A percentile compares a stretch with the other conserved stretches of the same genome.
These are phyloP conservation scores for Phytophthora chlamydospora DNA, from an alignment of 352 stramenopile species.

Conservation along the genomic window DNA sequence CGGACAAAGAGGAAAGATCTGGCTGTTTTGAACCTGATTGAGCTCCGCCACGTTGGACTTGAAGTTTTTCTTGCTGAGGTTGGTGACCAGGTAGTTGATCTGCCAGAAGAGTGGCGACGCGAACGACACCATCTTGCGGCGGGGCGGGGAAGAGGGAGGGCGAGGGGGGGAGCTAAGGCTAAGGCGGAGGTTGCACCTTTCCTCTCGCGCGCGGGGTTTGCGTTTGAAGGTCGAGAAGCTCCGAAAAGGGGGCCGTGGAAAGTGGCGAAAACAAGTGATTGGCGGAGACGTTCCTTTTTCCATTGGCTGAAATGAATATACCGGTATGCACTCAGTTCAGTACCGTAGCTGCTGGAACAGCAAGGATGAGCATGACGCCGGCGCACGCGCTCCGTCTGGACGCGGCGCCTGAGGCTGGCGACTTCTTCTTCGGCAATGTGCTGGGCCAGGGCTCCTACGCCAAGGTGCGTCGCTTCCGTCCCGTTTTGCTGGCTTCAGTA, in stretches of 20 bases:
- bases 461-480: constrained; percentile 48
- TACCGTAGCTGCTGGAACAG: not conserved
- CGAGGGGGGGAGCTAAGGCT: not conserved
- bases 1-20: constrained; percentile 22
- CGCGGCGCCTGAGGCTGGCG: constrained; percentile 65
- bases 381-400: constrained; percentile 64
- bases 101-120: constrained; percentile 94
- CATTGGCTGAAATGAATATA: not conserved
- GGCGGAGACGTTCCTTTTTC: not conserved
- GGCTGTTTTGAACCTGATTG: constrained; percentile 73
- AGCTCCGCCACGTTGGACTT: constrained; percentile 93
- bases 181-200: constrained; percentile 19
- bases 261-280: not conserved
- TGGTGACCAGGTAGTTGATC: constrained; percentile 93
- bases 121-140: constrained; percentile 83
- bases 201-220: constrained; percentile 18
- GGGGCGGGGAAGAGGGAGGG: not conserved
- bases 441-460: constrained; percentile 90
- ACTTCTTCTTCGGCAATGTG: constrained; percentile 89
- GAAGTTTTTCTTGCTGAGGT: constrained; percentile 95
- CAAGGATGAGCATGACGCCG: constrained; percentile 30
- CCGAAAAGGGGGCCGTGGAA: constrained; percentile 3
- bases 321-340: too few species aligned
- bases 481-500: constrained; percentile 2
- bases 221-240: constrained; percentile 35